Evolutionary conservation across 2,329 filamentous ascomycete genomes (phyloP), one percentile per base, ranked within the genome.

Genomic region (Capronia americana): DNA sequence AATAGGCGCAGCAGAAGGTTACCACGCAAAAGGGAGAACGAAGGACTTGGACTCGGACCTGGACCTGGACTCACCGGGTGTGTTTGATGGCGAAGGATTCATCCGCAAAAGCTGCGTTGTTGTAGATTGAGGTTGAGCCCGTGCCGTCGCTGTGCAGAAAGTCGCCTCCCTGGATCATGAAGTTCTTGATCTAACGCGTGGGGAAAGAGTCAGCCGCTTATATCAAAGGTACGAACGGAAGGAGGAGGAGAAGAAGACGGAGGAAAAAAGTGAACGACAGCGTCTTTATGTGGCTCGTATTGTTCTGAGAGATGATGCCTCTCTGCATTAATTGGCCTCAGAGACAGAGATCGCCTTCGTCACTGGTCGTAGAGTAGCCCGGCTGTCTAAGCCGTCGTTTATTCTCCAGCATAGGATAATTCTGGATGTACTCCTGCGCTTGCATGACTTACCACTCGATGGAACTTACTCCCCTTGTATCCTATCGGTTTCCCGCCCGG

Each of bases 151-250:
- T 92, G 74, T 97, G 93, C 69, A 97, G 83, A 78, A 98, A 98
- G 79, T 99, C 95, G 61, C 95, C 95, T 54, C 94, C 94, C 79
- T 99, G 95, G 75, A 95, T 91, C 94, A 98, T 98, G 82, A 98
- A 97, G 74, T 92, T 91, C 80, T 91, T 92, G 78, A 97, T 97
- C 92, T 96, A 71, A 17, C 34, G 14, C 11, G 38, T 7, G 55
- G 59, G 20, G 17, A 10, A 23, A 20, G 55, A 24, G 11, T 57
- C 20, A 56, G 53, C n/a, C 38, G 2, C 2, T 56, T 1, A 30
- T 11, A 30, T 7, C 3, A 4, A 17, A 4, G n/a, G 24, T 32
- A 30, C 26, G 8, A 2, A 20, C 6, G 10, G 26, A 4, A 28
- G 51, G 51, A 32, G 17, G 28, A 34, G n/a, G 5, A 56, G 28